A percentile compares a stretch with the other conserved stretches of the same genome.
These are phyloP conservation scores for Blastobotrys illinoisensis DNA, from an alignment of 1,139 yeast species.

Conservation along the genomic window DNA sequence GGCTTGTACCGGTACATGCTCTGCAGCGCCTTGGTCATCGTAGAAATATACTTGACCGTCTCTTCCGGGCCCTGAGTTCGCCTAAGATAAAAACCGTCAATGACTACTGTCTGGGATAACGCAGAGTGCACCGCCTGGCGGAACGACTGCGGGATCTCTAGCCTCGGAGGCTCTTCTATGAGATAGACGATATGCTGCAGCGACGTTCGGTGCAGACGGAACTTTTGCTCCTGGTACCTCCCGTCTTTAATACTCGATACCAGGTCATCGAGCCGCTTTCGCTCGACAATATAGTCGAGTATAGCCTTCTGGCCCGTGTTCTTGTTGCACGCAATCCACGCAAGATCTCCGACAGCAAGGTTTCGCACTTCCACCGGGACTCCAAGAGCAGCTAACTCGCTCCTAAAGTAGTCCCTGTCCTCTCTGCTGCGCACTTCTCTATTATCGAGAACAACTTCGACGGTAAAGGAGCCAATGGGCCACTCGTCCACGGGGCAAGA, in stretches of 20 bases:
- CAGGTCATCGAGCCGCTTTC: constrained; percentile 85
- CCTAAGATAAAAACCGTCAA: constrained; percentile 61
- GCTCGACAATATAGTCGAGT: constrained; percentile 74
- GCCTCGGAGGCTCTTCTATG: constrained; percentile 67
- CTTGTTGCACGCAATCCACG: constrained; percentile 79
- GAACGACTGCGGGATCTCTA: constrained; percentile 38
- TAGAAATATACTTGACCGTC: constrained; percentile 59
- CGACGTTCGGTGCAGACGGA: constrained; percentile 63
- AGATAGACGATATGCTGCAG: constrained; percentile 65
- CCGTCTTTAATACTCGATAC: constrained; percentile 82
- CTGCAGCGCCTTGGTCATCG: constrained; percentile 49
- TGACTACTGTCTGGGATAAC: constrained; percentile 63
- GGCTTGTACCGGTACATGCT: constrained; percentile 20
- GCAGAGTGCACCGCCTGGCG: constrained; percentile 70
- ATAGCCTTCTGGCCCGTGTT: constrained; percentile 51
- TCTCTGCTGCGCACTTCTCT: constrained; percentile 52
- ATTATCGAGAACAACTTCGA: constrained; percentile 67
- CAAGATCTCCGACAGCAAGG: constrained; percentile 76
- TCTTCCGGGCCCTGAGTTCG: constrained; percentile 70
- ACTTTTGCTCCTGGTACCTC: constrained; percentile 74
- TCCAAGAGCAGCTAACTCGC: constrained; percentile 47
- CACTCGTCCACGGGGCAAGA: constrained; percentile 32
- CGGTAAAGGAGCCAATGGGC: constrained; percentile 50
- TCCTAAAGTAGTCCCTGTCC: constrained; percentile 34
- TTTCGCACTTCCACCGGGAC: constrained; percentile 51